Conservation (phyloP, 2,329 filamentous ascomycete species). For the Claviceps pazoutovae region DNA sequence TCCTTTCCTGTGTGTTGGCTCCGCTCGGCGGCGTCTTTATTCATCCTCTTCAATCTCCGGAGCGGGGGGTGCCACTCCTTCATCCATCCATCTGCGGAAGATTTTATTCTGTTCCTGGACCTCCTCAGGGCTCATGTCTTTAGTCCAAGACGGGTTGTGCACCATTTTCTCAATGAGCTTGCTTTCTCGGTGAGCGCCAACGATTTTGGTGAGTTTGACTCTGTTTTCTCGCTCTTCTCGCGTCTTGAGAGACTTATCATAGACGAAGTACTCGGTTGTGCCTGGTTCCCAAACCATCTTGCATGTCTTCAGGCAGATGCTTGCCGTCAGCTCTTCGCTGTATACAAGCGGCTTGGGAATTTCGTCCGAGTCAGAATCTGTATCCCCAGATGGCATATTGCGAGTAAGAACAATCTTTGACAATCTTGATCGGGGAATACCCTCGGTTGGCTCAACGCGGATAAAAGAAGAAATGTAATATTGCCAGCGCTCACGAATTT, state of each 20-base stretch:
- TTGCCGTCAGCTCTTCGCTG: conserved; percentile 54
- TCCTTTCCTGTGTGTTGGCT: neutral
- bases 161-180: conserved; percentile 70
- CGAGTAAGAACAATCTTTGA: conserved; percentile 57
- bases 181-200: conserved; percentile 49
- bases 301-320: conserved; percentile 64
- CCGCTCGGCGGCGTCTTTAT: neutral
- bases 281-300: conserved; percentile 64
- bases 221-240: conserved; percentile 46
- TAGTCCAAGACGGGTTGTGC: conserved; percentile 66
- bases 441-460: conserved; percentile 77
- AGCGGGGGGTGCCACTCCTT: conserved; percentile 25
- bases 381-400: conserved; percentile 50
- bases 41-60: conserved; percentile 3
- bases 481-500: conserved; percentile 72
- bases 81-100: conserved; percentile 39
- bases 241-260: conserved; percentile 53
- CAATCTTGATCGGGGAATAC: conserved; percentile 50
- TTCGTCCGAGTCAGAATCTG: conserved; percentile 48
- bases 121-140: conserved; percentile 64
- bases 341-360: conserved; percentile 47
- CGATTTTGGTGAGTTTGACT: conserved; percentile 36
- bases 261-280: conserved; percentile 58
- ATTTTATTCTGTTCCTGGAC: conserved; percentile 61
- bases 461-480: conserved; percentile 92